Conservation (phyloP, 2,329 filamentous ascomycete genomes). For the Venturia oleaginea region DNA sequence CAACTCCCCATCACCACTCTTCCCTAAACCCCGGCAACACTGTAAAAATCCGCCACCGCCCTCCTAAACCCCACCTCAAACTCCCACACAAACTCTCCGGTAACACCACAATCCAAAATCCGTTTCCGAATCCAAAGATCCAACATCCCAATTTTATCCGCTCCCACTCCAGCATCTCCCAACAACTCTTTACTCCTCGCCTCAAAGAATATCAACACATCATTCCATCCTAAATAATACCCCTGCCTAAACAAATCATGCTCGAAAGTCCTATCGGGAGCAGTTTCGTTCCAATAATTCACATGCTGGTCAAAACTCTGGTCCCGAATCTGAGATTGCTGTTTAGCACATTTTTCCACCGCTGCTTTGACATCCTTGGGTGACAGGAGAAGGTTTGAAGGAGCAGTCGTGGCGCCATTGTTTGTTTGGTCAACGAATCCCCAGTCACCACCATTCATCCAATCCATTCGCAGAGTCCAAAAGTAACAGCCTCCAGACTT, state of each 20-base stretch:
- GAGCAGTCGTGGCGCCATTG: conserved; percentile 33
- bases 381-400: conserved; percentile 30
- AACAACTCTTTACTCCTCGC: conserved; percentile 20
- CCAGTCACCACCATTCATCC: conserved; percentile 55
- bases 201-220: conserved; percentile 1
- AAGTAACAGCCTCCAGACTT: conserved; percentile 46
- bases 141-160: conserved; percentile 17
- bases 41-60: conserved; percentile 35
- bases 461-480: conserved; percentile 54
- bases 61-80: conserved; percentile 42
- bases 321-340: conserved; percentile 21
- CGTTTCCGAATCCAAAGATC: conserved; percentile 28
- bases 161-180: conserved; percentile 1
- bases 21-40: neutral
- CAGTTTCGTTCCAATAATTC: conserved; percentile 42
- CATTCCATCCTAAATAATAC: conserved; percentile 6
- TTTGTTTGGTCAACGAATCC: conserved; percentile 47
- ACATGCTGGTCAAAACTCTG: conserved; percentile 32
- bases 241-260: neutral
- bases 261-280: neutral
- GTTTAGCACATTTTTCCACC: conserved; percentile 27
- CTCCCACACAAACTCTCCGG: conserved; percentile 41
- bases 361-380: conserved; percentile 27
- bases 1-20: neutral
- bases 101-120: conserved; percentile 41